These are phyloP conservation scores for Penicillium freii DNA, from an alignment of 2,329 filamentous ascomycete species.

Conservation along the genomic window DNA sequence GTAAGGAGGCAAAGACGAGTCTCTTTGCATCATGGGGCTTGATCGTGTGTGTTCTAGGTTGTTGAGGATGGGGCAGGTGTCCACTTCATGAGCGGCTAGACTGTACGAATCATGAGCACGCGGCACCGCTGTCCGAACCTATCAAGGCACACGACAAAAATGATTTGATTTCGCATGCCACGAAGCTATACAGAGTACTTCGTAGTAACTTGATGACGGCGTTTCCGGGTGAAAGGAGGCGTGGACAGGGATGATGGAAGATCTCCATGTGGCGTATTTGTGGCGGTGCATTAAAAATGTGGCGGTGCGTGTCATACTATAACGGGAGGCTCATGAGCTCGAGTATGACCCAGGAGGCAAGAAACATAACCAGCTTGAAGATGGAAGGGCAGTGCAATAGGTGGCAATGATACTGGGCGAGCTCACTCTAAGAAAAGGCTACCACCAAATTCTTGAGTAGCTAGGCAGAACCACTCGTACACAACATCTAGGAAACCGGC, in stretches of 20 bases:
- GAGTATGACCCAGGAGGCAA: not conserved
- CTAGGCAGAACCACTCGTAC: not conserved
- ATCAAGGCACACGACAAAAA: not conserved
- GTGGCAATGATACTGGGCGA: not conserved
- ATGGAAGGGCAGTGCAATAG: not conserved
- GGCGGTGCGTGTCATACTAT: not conserved
- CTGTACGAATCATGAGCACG: not conserved
- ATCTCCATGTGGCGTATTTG: constrained; percentile 3
- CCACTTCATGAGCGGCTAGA: constrained; percentile 1
- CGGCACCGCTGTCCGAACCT: not conserved
- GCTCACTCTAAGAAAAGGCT: not conserved
- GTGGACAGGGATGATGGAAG: not conserved
- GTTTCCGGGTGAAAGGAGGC: not conserved
- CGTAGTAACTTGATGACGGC: not conserved
- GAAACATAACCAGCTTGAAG: not conserved
- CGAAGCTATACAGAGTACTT: not conserved
- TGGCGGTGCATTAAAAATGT: constrained; percentile 3
- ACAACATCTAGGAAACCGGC: not conserved
- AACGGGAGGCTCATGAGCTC: not conserved
- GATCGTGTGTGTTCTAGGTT: not conserved
- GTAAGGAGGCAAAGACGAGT: constrained; percentile 1
- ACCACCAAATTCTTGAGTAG: not conserved
- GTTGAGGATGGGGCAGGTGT: not conserved
- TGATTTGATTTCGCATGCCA: not conserved
- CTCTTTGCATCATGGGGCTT: not conserved